Base-by-base conservation (phyloP, 73 alveolate genomes). In the Blepharisma stoltei region DNA sequence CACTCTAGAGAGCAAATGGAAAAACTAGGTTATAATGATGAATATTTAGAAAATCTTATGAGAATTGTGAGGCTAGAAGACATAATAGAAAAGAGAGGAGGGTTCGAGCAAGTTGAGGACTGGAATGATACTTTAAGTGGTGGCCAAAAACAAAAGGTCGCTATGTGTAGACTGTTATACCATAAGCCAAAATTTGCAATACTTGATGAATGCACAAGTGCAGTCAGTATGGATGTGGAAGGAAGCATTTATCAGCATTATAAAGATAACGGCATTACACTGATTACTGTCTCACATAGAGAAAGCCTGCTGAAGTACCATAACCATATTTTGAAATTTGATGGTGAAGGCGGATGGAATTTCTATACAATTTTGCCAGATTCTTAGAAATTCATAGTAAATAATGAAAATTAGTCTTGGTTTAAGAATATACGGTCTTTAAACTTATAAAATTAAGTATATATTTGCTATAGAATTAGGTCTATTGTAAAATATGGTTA, bases 61-160 rank as follows among this genome's bases (percentile, higher is more conserved):
- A 86, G 78, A 49, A 83, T 65, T 27, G 97, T 91, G 7, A 84
- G 88, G 48, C 92, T 91, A 23, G 93, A 85, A 46, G 79, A 87
- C 76, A 77, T 91, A 55, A 88, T 91, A 32, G 86, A 67, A 21
- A 88, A 93, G 77, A 93, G 85, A 77, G 98, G 96, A 25, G 94
- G 94, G 47, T 92, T 84, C 81, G 93, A 87, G 44, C 71, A 76
- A 49, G 78, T 49, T 25, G 82, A 83, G 44, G 95, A 93, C 80
- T 93, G 98, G 98, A 89, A 89, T 65, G 97, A 93, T 67, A 91
- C 89, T 6, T 84, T 93, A 76, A 78, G 92, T 55, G 98, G 98
- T 27, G 98, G 98, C 23, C 97, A 93, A 73, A 91, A 93, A 70
- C 95, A 93, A 82, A 83, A 96, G 79, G 85, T 93, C 46, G 98